A percentile compares a stretch with the other conserved stretches of the same genome.
Conservation (phyloP, 306 rosid species). For the Quercus parvula region DNA sequence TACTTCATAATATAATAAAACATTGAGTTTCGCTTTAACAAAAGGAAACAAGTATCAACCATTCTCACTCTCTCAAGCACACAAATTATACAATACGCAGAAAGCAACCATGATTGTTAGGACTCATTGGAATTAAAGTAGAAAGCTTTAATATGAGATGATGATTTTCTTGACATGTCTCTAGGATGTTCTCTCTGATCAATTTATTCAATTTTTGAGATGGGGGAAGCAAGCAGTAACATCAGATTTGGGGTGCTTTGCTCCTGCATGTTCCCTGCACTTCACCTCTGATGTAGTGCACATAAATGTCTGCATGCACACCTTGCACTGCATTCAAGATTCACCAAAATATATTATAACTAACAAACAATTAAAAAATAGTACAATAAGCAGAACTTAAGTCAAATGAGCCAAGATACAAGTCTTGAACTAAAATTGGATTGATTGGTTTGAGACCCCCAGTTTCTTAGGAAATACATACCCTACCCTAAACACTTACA, state of each 20-base stretch:
- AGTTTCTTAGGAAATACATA: neutral
- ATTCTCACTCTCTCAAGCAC: slow-evolving; percentile 9
- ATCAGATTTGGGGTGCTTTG: slow-evolving; percentile 82
- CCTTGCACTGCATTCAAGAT: slow-evolving; percentile 72
- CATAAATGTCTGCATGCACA: slow-evolving; percentile 86
- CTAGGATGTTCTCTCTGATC: neutral
- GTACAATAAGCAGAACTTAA: neutral
- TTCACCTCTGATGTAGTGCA: slow-evolving; percentile 89
- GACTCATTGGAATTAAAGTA: slow-evolving; percentile 8
- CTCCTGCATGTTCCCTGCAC: slow-evolving; percentile 86
- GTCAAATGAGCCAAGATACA: neutral
- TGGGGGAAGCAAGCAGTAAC: slow-evolving; percentile 58
- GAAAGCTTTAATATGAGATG: slow-evolving; percentile 24
- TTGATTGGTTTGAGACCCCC: neutral
- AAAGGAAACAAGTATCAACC: neutral
- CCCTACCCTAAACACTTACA: neutral
- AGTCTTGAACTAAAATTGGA: neutral
- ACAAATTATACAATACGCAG: slow-evolving; percentile 16
- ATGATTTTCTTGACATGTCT: slow-evolving; percentile 13
- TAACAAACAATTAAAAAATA: neutral
- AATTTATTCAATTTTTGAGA: slow-evolving; percentile 45
- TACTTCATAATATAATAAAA: slow-evolving; percentile 14
- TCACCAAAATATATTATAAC: slow-evolving; percentile 10
- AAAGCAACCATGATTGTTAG: slow-evolving; percentile 9
- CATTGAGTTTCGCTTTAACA: slow-evolving; percentile 13